A percentile compares a stretch with the other conserved stretches of the same genome.
Conservation (phyloP, 371 early-diverging fungal species). For the Dichotomocladium elegans region DNA sequence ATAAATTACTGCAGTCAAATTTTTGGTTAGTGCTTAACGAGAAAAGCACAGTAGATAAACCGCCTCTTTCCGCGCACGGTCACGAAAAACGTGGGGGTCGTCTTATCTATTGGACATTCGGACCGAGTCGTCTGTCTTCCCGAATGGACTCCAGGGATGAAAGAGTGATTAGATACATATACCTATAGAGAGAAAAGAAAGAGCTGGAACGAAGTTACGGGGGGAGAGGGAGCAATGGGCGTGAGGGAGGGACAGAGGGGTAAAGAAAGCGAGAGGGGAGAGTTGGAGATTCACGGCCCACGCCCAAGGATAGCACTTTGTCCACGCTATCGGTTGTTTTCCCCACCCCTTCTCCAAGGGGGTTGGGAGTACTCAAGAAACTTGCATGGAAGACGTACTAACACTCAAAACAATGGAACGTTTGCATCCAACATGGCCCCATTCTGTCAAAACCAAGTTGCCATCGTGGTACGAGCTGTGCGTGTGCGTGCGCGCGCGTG, state of each 20-base stretch:
- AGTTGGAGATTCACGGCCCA: neutral
- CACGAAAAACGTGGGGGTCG: neutral
- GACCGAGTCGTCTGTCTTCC: neutral
- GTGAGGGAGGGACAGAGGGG: neutral
- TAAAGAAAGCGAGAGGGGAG: neutral
- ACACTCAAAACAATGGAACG: too few relatives aligned
- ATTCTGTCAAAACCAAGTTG: neutral
- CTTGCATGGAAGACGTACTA: too few relatives aligned
- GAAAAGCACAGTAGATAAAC: too few relatives aligned
- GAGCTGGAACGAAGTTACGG: too few relatives aligned
- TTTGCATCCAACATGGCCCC: too few relatives aligned
- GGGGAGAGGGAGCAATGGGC: neutral
- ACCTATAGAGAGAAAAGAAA: too few relatives aligned
- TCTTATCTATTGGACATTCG: neutral
- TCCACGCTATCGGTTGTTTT: too few relatives aligned
- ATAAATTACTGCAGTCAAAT: too few relatives aligned
- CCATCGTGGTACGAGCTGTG: neutral
- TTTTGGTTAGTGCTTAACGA: too few relatives aligned
- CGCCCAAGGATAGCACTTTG: too few relatives aligned
- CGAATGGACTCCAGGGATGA: neutral
- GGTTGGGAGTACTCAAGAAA: too few relatives aligned
- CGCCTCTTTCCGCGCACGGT: neutral
- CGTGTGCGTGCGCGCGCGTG: neutral
- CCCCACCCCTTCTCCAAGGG: too few relatives aligned
- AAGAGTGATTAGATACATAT: neutral